Evolutionary conservation across 176 grass and related monocot species (phyloP), one percentile per base, ranked within the genome.

Genomic region (Hsuehochloa calcarea): DNA sequence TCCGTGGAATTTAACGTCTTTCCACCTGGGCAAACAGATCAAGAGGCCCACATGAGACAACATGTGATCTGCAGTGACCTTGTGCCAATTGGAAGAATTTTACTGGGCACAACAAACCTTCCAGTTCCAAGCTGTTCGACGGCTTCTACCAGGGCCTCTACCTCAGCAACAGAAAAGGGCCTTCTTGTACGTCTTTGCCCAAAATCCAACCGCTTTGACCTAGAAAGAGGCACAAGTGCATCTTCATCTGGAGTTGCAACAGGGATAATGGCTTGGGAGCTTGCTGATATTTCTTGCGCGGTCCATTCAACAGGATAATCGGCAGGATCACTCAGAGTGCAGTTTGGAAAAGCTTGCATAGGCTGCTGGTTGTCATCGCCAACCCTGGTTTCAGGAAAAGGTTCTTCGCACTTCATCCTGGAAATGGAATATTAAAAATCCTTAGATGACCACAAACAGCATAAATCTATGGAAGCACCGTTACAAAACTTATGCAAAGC

Each of bases 81-180:
- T 61, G 61, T 0, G 27, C 51, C 20, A 72, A 70, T 3, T 34
- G 50, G 37, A 74, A 87, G 19, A 79, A 63, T 43, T 10, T 23
- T 61, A 51, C 44, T 75, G 68, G 80, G 11, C 49, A 83, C 43
- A 16, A 75, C 75, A 65, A 64, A 93, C 95, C 95, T 97, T 89
- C 95, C 95, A 55, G 93, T 94, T 51, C 95, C 95, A 71, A 97
- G 82, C 80, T 88, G 78, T 65, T 97, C 92, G 0, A 97, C 95
- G 0, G 92, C 92, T 76, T 74, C 82, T 43, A 97, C 92, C 82
- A 97, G 81, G 13, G 75, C 55, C 85, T 90, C 95, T 39, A 94
- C 92, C 84, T 97, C 95, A 23, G 73, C 55, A 71, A 97, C 89
- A 43, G 90, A 84, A 84, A 97, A 97, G 47, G 95, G 95, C 55